phyloP scores from a whole-genome alignment of 257 asterid species.

The Fraxinus americana region DNA sequence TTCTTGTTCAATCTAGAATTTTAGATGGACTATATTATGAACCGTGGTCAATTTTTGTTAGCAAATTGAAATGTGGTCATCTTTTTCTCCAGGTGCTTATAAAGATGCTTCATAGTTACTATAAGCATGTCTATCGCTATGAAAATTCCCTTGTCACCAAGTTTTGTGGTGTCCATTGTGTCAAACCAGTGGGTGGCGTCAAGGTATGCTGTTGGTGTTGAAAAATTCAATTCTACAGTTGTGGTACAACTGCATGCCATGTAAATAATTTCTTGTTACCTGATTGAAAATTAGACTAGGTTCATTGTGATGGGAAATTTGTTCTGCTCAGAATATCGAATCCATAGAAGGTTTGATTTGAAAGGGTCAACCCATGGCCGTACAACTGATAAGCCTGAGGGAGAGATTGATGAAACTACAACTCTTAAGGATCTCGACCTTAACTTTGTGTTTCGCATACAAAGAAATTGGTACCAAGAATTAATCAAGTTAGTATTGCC shows the following conservation, averaged over 20 bases:
- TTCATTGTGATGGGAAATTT: constrained; percentile 85
- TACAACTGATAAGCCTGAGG: too few species aligned
- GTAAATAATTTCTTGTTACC: constrained; percentile 20
- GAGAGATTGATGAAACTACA: too few species aligned
- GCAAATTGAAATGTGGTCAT: background rate
- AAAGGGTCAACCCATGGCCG: too few species aligned
- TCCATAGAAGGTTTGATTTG: too few species aligned
- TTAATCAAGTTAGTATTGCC: too few species aligned
- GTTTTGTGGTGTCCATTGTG: constrained; percentile 73
- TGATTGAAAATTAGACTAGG: constrained; percentile 56
- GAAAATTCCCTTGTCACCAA: constrained; percentile 68
- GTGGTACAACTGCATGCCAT: background rate
- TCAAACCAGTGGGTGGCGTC: constrained; percentile 62
- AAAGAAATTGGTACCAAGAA: too few species aligned
- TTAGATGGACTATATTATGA: background rate
- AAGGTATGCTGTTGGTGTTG: constrained; percentile 42
- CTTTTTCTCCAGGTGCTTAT: constrained; percentile 35
- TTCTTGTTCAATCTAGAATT: too few species aligned
- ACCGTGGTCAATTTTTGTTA: background rate
- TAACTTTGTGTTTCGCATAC: too few species aligned
- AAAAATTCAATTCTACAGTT: constrained; percentile 5
- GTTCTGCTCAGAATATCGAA: too few species aligned
- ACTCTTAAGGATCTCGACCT: too few species aligned
- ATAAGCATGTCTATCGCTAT: constrained; percentile 54
- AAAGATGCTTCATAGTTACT: constrained; percentile 68